phyloP scores from a whole-genome alignment of 306 rosid species.

The Begonia peltatifolia region DNA sequence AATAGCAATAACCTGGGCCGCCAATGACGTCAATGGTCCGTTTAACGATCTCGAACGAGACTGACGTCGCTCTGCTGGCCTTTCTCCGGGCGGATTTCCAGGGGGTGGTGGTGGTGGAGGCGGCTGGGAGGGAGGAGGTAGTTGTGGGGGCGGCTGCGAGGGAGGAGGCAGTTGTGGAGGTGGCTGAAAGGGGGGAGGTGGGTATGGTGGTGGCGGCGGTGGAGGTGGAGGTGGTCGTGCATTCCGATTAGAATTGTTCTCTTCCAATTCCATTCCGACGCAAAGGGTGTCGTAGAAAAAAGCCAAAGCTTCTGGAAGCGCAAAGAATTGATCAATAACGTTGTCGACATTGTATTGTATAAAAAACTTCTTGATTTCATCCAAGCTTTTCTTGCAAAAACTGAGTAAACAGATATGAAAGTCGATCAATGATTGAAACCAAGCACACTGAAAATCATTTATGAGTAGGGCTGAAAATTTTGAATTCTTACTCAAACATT shows the following conservation, averaged over 20 bases:
- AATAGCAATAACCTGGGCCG: conserved; percentile 31
- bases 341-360: conserved; percentile 24
- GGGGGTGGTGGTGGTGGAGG: not conserved
- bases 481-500: conserved; percentile 39
- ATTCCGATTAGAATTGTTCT: not conserved
- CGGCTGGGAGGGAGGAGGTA: too few relatives aligned
- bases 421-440: not conserved
- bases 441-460: not conserved
- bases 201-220: too few relatives aligned
- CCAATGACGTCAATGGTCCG: conserved; percentile 8
- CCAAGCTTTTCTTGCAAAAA: conserved; percentile 25
- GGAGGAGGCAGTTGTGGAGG: not conserved
- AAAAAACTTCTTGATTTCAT: conserved; percentile 33
- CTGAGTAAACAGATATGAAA: conserved; percentile 12
- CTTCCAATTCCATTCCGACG: conserved; percentile 46
- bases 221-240: too few relatives aligned
- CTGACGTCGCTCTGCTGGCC: not conserved
- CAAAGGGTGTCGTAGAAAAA: conserved; percentile 47
- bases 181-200: not conserved
- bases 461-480: too few relatives aligned
- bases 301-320: conserved; percentile 40
- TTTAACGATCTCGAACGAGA: too few relatives aligned
- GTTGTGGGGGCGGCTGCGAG: not conserved
- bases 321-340: conserved; percentile 20
- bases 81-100: too few relatives aligned